Base-by-base conservation (phyloP, 73 alveolate genomes). In the Loxodes magnus region DNA sequence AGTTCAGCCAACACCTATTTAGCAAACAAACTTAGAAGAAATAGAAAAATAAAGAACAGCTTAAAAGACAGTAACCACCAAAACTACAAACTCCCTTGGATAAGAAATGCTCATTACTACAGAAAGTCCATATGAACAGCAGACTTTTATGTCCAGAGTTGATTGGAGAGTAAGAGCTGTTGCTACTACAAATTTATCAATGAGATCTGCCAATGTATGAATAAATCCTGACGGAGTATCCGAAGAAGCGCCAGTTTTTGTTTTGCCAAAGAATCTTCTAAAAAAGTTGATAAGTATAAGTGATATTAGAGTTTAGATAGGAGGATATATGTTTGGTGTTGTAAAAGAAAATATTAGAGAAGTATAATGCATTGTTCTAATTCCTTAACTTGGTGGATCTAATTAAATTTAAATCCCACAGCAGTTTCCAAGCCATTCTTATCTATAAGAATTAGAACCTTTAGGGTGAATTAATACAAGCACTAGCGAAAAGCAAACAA, bases 81-180 rank as follows among this genome's bases (percentile, higher is more conserved):
- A 86, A 51, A 53, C 91, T 4, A 81, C 93, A 3, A 80, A 79
- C 56, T 78, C 82, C 52, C 82, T 80, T 66, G 96, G 96, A 9
- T 87, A 85, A 56, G 82, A 78, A 26, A 60, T 89, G 16, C 85
- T 75, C 15, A 89, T 93, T 3, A 71, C 78, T 50, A 92, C 93
- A 9, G 50, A 77, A 35, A 74, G 97, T 15, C 98, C 99, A 42
- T 93, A 94, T 71, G 99, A 96, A 67, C 94, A 93, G 51, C 94
- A 91, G 63, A 62, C 79, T 67, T 96, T 85, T 38, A 77, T 84
- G 42, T 79, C 98, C n/a, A 88, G 87, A 69, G 82, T 97, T 42
- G 99, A 96, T 79, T 96, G 99, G 99, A 88, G 99, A 49, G 87
- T 88, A 48, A 84, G 98, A 63, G 99, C 99, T 22, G 88, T 96